Base-by-base conservation (phyloP, 805 yeast species). In the Sungouiozyma ichnusensis region DNA sequence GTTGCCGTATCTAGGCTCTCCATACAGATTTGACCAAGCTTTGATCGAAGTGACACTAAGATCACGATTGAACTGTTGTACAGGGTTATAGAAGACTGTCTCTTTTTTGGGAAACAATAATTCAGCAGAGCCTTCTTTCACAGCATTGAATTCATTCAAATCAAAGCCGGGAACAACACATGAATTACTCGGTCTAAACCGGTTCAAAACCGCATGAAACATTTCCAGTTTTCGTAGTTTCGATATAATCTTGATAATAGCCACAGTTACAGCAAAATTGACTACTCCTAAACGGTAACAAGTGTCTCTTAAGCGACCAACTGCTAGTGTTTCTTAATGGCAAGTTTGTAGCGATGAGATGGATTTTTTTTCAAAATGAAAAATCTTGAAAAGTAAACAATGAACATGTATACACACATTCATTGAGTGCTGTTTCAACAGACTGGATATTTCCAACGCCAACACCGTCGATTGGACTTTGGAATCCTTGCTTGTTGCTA, bases 41-140 rank as follows among this genome's bases (percentile, higher is more conserved):
- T 79, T 74, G 46, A 92, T 88, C 7, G 85, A 87, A 52, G 81
- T 67, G 4, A 85, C 82, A 50, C 94, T 82, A 38, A 92, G 65
- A 58, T 92, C 99, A 53, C 99, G 74, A 62, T 92, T 92, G 65
- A 87, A 92, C 64, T 90, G 97, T 64, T 92, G 99, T 43, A 92
- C 83, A 8, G 95, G 97, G 59, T 92, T 92, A 64, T 92, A 92
- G 58, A 92, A 92, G 9, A 92, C 98, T 45, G 72, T 71, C 50
- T 84, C 87, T 38, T 79, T 79, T 53, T 84, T 81, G 3, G 95
- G 90, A 47, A 82, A 83, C 27, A 88, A 67, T 36, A 92, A 79
- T 18, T 79, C 74, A 13, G 97, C 97, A 43, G 72, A 67, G 2
- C 99, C 99, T 61, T 92, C 98, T 16, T 62, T 63, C 15, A 70